Base-by-base conservation (phyloP, 75 land plant species). In the Adiantum capillusveneris region DNA sequence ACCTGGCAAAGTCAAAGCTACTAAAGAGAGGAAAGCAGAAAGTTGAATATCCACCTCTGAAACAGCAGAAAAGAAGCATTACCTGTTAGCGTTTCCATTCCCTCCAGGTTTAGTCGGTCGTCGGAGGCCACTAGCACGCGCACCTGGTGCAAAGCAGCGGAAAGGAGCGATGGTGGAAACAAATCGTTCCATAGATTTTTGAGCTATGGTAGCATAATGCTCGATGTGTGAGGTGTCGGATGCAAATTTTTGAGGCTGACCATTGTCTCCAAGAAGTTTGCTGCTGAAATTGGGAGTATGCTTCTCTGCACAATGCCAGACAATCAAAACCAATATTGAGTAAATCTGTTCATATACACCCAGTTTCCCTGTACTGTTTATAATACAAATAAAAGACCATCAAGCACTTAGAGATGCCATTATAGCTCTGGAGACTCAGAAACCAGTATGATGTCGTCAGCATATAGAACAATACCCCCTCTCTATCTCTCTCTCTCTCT, bases 101-200 rank as follows among this genome's bases (percentile, higher is more conserved):
- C 31, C 20, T 12, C 69, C 64, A 63, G 75, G 67, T 64, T 81
- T 90, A 0, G 72, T 56, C 36, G 98, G 95, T 0, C 87, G 66
- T 60, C 98, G 90, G 9, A 93, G 82, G 21, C 97, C 97, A 69
- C 98, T 93, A 0, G 84, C 90, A 72, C 95, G 89, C 28, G 86
- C 81, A 26, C 95, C 90, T 29, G 71, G 37, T 39, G 75, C 52
- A n/a, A 56, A 60, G 64, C 52, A 79, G 52, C 66, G 76, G 64
- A 83, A 88, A 19, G 87, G 70, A 56, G 81, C 71, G 31, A 83
- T 81, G 7, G 76, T 68, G 9, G 84, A 70, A 41, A 67, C 85
- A 75, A 85, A 88, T 41, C 58, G 80, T 37, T 88, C 81, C 72
- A 92, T 74, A 31, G 98, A 93, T 60, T 83, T 73, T 59, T 85